Conservation (phyloP, 1,139 yeast genomes). For the Saccharomyces uvarum region DNA sequence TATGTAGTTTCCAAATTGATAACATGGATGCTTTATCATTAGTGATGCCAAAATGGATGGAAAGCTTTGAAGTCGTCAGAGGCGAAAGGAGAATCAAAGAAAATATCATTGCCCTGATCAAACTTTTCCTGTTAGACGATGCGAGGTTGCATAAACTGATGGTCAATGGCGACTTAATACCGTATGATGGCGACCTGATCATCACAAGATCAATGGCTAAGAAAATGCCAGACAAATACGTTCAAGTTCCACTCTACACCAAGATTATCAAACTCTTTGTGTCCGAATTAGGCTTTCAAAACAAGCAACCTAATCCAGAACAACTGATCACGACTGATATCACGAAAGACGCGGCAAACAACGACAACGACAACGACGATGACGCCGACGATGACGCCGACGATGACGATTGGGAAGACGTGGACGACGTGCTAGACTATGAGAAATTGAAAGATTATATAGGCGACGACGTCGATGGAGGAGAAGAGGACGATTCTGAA, state of each 20-base stretch:
- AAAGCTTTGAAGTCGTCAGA: constrained; percentile 69
- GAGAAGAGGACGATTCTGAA: constrained; percentile 31
- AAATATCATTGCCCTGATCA: constrained; percentile 64
- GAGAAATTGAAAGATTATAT: constrained; percentile 51
- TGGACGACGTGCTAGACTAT: constrained; percentile 59
- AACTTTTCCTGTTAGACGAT: constrained; percentile 54
- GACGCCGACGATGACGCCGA: constrained; percentile 33
- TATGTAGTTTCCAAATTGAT: constrained; percentile 39
- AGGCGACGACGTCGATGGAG: constrained; percentile 31
- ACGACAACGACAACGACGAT: constrained; percentile 26
- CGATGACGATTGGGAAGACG: constrained; percentile 75
- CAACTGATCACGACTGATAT: constrained; percentile 25
- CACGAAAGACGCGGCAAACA: constrained; percentile 23
- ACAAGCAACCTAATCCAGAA: constrained; percentile 37
- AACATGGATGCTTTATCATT: constrained; percentile 36
- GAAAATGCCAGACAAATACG: constrained; percentile 53
- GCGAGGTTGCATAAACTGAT: constrained; percentile 41
- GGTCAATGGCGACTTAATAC: constrained; percentile 74
- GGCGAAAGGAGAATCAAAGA: constrained; percentile 70
- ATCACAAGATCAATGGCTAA: constrained; percentile 80
- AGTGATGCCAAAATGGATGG: constrained; percentile 71
- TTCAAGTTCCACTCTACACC: constrained; percentile 58
- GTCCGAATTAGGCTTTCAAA: constrained; percentile 60
- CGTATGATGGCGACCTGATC: constrained; percentile 50
- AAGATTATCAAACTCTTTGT: constrained; percentile 68